A percentile compares a stretch with the other conserved stretches of the same genome.
Conservation (phyloP, 768 basidiomycete species). For the Podaxis pistillaris region DNA sequence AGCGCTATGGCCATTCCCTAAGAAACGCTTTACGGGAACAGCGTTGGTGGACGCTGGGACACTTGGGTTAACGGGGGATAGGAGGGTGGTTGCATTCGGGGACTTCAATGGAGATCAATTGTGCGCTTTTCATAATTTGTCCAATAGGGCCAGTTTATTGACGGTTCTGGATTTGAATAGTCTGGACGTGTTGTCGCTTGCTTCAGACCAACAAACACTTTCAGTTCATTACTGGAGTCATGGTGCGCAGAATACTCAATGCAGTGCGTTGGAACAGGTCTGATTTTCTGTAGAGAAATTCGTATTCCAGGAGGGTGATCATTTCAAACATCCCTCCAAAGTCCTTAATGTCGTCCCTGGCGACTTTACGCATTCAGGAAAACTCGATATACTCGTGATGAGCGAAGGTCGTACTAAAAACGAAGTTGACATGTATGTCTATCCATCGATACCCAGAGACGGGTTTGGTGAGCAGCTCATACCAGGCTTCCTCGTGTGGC, state of each 20-base stretch:
- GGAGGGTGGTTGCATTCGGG: slow-evolving; percentile 83
- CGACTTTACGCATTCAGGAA: slow-evolving; percentile 92
- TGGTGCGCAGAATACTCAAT: slow-evolving; percentile 39
- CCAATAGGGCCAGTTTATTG: not conserved
- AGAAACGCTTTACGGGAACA: slow-evolving; percentile 84
- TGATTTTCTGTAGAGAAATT: slow-evolving; percentile 50
- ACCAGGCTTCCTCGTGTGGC: not conserved
- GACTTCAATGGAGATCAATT: slow-evolving; percentile 97
- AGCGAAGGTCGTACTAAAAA: slow-evolving; percentile 47
- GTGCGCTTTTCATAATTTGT: slow-evolving; percentile 44
- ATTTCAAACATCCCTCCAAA: slow-evolving; percentile 52
- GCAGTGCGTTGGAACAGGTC: not conserved
- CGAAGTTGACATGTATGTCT: slow-evolving; percentile 68
- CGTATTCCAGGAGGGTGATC: slow-evolving; percentile 45
- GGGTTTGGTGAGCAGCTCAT: slow-evolving; percentile 57
- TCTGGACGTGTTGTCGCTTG: slow-evolving; percentile 77
- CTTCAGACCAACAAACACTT: slow-evolving; percentile 73
- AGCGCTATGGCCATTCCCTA: slow-evolving; percentile 74
- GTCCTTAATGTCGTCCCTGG: slow-evolving; percentile 87
- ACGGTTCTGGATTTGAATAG: slow-evolving; percentile 34
- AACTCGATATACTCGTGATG: slow-evolving; percentile 89
- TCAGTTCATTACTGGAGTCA: slow-evolving; percentile 82
- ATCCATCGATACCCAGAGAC: slow-evolving; percentile 58
- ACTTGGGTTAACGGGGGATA: slow-evolving; percentile 71
- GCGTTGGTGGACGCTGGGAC: slow-evolving; percentile 77